These are phyloP conservation scores for Phytophthora multivora DNA, from an alignment of 352 stramenopile genomes.

Conservation along the genomic window DNA sequence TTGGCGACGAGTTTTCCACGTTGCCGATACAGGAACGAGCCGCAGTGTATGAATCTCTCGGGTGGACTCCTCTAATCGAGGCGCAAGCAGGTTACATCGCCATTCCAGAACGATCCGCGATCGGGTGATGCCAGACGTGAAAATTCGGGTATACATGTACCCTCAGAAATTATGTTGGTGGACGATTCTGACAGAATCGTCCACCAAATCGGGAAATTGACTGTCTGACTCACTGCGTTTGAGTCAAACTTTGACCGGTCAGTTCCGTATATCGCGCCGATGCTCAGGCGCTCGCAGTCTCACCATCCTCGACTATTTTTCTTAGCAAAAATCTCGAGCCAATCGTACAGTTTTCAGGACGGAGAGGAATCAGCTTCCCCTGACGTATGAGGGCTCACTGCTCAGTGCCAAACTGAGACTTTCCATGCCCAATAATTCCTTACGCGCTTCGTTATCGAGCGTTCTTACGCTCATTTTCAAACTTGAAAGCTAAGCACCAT, in stretches of 20 bases:
- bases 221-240: neutral
- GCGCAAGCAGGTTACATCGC: neutral
- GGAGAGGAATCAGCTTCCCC: conserved; percentile 16
- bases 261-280: conserved; percentile 8
- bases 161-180: too few species aligned
- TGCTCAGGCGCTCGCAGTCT: conserved; percentile 2
- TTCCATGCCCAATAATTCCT: conserved; percentile 20
- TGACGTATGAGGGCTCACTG: conserved; percentile 13
- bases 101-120: neutral
- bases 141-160: neutral
- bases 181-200: too few species aligned
- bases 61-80: neutral
- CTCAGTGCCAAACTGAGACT: conserved; percentile 22
- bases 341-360: conserved; percentile 10
- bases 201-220: conserved; percentile 7
- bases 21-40: neutral
- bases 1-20: neutral
- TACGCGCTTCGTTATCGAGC: too few species aligned
- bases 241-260: too few species aligned
- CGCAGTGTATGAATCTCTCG: neutral
- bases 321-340: conserved; percentile 16
- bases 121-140: conserved; percentile 1
- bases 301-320: conserved; percentile 10
- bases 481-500: conserved; percentile 31
- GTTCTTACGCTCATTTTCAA: conserved; percentile 27